Conservation (phyloP, 495 filamentous ascomycete genomes). For the Podospora conica region DNA sequence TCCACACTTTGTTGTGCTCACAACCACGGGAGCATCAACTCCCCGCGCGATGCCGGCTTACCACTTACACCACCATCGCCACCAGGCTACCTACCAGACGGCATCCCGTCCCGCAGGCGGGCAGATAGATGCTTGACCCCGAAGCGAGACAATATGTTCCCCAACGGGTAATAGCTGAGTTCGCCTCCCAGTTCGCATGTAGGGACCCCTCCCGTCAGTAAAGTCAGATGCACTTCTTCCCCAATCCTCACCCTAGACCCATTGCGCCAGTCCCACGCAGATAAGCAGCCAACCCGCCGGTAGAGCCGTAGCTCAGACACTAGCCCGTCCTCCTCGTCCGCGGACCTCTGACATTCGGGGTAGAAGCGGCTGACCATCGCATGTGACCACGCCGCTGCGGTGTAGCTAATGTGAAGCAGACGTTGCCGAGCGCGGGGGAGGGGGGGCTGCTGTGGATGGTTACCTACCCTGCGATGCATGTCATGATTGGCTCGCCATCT, state of each 20-base stretch:
- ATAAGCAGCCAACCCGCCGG: neutral
- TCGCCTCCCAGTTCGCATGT: neutral
- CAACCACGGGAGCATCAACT: neutral
- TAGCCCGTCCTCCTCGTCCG: neutral
- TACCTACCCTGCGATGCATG: neutral
- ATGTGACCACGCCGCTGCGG: neutral
- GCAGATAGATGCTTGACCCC: too few species aligned
- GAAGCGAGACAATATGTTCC: neutral
- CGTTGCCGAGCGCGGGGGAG: neutral
- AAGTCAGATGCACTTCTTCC: too few species aligned
- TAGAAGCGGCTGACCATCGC: neutral
- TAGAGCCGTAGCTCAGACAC: neutral
- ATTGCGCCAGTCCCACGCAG: neutral
- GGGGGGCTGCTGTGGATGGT: neutral
- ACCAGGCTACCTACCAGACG: neutral
- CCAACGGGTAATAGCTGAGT: neutral
- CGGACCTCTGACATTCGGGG: neutral
- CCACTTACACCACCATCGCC: neutral
- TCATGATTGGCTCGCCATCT: neutral
- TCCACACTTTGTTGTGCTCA: neutral
- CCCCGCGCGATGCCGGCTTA: neutral
- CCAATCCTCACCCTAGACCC: neutral
- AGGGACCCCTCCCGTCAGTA: too few species aligned
- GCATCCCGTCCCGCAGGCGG: neutral
- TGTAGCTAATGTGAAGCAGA: neutral